These are phyloP conservation scores for Coemansia sp. DNA, from an alignment of 192 early-diverging fungal species.

Conservation along the genomic window DNA sequence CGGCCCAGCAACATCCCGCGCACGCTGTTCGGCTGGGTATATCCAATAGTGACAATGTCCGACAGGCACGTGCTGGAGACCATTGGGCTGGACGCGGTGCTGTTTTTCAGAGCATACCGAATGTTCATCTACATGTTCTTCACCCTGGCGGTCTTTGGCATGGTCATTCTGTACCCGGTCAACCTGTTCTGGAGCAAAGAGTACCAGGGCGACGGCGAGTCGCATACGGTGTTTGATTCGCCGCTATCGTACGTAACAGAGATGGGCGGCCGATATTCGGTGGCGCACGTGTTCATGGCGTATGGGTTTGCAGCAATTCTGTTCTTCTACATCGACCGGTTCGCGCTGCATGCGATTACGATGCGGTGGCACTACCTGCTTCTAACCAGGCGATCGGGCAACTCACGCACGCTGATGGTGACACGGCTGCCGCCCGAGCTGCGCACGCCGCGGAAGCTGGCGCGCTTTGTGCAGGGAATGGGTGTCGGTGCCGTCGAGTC, in stretches of 20 bases:
- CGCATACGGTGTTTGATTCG: constrained; percentile 48
- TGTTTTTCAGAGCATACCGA: constrained; percentile 51
- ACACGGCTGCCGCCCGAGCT: constrained; percentile 65
- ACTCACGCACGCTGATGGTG: constrained; percentile 68
- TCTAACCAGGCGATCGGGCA: constrained; percentile 43
- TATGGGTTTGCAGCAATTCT: constrained; percentile 46
- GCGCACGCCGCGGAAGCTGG: constrained; percentile 53
- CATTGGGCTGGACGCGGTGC: constrained; percentile 48
- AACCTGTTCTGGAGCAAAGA: constrained; percentile 43
- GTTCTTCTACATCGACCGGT: constrained; percentile 54
- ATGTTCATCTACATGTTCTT: constrained; percentile 55
- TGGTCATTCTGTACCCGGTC: constrained; percentile 45
- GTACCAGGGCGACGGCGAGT: constrained; percentile 7
- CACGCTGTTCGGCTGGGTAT: constrained; percentile 52
- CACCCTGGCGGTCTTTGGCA: constrained; percentile 33
- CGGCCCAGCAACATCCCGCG: constrained; percentile 48
- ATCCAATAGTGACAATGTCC: constrained; percentile 48
- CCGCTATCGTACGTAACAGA: constrained; percentile 31
- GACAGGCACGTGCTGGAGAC: constrained; percentile 55
- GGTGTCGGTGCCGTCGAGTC: constrained; percentile 64
- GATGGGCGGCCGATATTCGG: constrained; percentile 27
- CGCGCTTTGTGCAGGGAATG: constrained; percentile 62
- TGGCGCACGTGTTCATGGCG: constrained; percentile 38
- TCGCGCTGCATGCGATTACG: constrained; percentile 46
- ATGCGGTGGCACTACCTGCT: constrained; percentile 58